Conservation (phyloP, 2,329 filamentous ascomycete species). For the Aureobasidium pullulans region DNA sequence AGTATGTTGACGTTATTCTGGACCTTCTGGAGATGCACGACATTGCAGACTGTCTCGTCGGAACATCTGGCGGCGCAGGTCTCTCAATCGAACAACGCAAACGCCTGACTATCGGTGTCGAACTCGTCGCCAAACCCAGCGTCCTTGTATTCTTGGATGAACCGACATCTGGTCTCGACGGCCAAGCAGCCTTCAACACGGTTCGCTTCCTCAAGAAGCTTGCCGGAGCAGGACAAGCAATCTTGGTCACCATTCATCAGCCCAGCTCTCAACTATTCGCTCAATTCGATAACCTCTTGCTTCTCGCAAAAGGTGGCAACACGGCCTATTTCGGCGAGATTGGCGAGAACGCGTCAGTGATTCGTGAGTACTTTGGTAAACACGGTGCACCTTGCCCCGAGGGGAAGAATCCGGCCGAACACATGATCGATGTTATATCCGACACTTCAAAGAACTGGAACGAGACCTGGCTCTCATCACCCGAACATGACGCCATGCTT, state of each 20-base stretch:
- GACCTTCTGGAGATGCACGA: constrained; percentile 60
- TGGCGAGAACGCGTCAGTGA: constrained; percentile 33
- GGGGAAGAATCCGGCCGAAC: constrained; percentile 57
- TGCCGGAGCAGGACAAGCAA: constrained; percentile 40
- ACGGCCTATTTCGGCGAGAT: constrained; percentile 43
- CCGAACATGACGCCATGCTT: constrained; percentile 50
- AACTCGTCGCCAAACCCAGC: constrained; percentile 40
- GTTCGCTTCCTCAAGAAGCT: constrained; percentile 56
- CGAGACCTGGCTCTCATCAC: constrained; percentile 67
- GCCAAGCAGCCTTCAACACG: constrained; percentile 58
- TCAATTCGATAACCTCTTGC: constrained; percentile 38
- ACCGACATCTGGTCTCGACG: constrained; percentile 55
- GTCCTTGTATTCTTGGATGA: constrained; percentile 57
- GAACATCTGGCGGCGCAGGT: constrained; percentile 51
- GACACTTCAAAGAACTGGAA: constrained; percentile 73
- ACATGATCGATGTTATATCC: constrained; percentile 79
- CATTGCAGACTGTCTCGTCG: constrained; percentile 58
- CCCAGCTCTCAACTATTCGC: constrained; percentile 36
- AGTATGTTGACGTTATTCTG: constrained; percentile 58
- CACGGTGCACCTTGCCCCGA: constrained; percentile 49
- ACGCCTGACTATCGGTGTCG: constrained; percentile 50
- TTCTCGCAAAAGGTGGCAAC: constrained; percentile 37
- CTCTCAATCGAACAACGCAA: constrained; percentile 58
- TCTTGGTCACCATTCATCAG: constrained; percentile 43
- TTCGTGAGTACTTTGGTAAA: constrained; percentile 44